These are phyloP conservation scores for Aquilaria agallochum DNA, from an alignment of 441 rosid species.

Conservation along the genomic window DNA sequence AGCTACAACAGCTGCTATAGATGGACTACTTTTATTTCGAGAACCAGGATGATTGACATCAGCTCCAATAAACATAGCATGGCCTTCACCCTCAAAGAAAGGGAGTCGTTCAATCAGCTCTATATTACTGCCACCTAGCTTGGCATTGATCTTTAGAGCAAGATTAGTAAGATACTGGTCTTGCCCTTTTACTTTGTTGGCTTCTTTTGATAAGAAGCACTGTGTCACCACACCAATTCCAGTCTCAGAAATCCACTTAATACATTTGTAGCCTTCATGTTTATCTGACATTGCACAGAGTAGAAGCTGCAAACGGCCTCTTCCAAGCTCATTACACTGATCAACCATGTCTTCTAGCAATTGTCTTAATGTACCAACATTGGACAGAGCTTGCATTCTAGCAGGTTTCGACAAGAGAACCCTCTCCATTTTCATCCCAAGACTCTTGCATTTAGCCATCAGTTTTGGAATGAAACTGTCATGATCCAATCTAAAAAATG, in stretches of 20 bases:
- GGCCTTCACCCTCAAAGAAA: conserved; percentile 21
- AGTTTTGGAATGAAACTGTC: conserved; percentile 35
- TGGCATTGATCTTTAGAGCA: conserved; percentile 59
- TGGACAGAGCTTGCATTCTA: conserved; percentile 42
- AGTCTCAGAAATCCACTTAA: conserved; percentile 60
- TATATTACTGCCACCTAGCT: conserved; percentile 65
- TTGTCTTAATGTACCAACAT: conserved; percentile 31
- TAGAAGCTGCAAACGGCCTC: conserved; percentile 42
- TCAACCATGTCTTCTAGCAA: conserved; percentile 26
- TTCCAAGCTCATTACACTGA: conserved; percentile 6
- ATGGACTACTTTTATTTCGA: conserved; percentile 38
- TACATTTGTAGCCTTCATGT: conserved; percentile 52
- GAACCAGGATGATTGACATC: conserved; percentile 55
- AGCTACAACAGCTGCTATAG: conserved; percentile 54
- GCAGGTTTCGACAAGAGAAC: conserved; percentile 32
- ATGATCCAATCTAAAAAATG: conserved; percentile 10
- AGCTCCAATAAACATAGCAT: conserved; percentile 55
- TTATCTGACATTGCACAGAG: conserved; percentile 70
- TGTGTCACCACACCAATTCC: conserved; percentile 54
- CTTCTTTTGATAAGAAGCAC: conserved; percentile 35
- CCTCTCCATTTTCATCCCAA: conserved; percentile 55
- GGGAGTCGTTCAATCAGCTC: conserved; percentile 42
- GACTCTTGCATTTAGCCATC: conserved; percentile 37
- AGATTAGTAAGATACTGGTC: conserved; percentile 53
- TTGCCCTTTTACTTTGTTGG: conserved; percentile 23